Evolutionary conservation across 768 basidiomycete genomes (phyloP).

Genomic region (Mycena floridula): DNA sequence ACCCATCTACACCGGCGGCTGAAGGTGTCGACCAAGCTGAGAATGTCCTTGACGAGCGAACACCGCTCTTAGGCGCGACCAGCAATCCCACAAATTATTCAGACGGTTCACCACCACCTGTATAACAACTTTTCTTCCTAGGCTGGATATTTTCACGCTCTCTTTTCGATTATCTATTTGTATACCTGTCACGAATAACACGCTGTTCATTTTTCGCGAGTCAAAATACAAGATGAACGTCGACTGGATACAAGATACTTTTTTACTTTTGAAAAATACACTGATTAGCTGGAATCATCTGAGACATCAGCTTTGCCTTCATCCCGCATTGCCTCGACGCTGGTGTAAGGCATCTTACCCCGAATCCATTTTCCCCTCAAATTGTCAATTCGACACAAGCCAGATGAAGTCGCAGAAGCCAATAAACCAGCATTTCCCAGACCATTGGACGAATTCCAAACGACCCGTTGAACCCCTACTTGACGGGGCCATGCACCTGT

Average conservation of each 20-base stretch:
- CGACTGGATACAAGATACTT: no score
- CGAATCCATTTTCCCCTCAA: conserved; percentile 70
- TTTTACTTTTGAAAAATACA: no score
- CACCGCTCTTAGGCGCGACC: conserved; percentile 4
- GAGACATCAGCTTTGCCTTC: conserved; percentile 8
- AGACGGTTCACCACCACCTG: background rate
- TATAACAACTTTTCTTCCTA: background rate
- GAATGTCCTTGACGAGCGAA: conserved; percentile 3
- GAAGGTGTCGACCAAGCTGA: background rate
- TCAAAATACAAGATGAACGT: no score
- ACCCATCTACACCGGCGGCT: background rate
- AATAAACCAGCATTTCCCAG: conserved; percentile 21
- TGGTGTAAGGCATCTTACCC: conserved; percentile 60
- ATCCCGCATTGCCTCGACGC: conserved; percentile 50
- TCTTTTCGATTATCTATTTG: no score
- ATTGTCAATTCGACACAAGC: conserved; percentile 81
- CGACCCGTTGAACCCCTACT: conserved; percentile 69
- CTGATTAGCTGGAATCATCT: background rate
- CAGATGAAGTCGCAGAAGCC: conserved; percentile 70
- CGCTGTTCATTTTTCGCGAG: no score
- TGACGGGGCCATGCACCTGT: conserved; percentile 77
- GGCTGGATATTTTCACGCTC: no score
- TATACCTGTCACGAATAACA: no score
- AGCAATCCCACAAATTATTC: background rate
- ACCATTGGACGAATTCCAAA: conserved; percentile 57